Conservation (phyloP, 768 basidiomycete species). For the Grammothele lineata region DNA sequence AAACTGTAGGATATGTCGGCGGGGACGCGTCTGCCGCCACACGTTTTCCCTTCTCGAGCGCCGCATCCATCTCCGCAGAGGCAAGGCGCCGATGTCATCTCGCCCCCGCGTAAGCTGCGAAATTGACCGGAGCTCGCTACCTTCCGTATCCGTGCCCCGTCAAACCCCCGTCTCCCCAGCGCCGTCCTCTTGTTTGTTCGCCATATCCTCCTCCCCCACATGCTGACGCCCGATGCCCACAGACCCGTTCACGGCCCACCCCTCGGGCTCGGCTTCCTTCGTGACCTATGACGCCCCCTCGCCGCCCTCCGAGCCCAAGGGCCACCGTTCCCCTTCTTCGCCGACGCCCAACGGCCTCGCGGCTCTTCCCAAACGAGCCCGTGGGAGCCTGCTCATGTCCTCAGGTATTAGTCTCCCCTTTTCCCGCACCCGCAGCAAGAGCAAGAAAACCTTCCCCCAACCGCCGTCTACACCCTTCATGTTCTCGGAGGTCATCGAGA, state of each 20-base stretch:
- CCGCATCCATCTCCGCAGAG: too few relatives aligned
- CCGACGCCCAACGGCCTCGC: constrained; percentile 6
- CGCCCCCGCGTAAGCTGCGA: constrained; percentile 1
- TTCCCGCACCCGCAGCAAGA: constrained; percentile 15
- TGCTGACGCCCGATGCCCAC: constrained; percentile 2
- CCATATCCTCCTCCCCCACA: not conserved
- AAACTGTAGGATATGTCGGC: too few relatives aligned
- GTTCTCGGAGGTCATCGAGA: constrained; percentile 72
- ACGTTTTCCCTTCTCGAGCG: too few relatives aligned
- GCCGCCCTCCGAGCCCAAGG: constrained; percentile 7
- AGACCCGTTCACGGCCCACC: constrained; percentile 27
- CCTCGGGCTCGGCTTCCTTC: constrained; percentile 22
- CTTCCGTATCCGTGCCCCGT: too few relatives aligned
- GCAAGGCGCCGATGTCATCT: constrained; percentile 3
- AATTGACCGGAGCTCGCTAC: not conserved
- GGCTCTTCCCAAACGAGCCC: constrained; percentile 17
- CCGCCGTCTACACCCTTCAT: constrained; percentile 37
- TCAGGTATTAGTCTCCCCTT: constrained; percentile 12
- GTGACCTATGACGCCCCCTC: constrained; percentile 14
- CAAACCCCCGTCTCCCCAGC: too few relatives aligned
- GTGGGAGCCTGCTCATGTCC: constrained; percentile 18
- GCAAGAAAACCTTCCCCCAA: constrained; percentile 16
- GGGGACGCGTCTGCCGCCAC: too few relatives aligned
- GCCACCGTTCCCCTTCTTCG: constrained; percentile 5
- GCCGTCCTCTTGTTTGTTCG: not conserved